Evolutionary conservation across 2,329 filamentous ascomycete genomes (phyloP), one percentile per base, ranked within the genome.

Genomic region (Chaetomium strumarium): DNA sequence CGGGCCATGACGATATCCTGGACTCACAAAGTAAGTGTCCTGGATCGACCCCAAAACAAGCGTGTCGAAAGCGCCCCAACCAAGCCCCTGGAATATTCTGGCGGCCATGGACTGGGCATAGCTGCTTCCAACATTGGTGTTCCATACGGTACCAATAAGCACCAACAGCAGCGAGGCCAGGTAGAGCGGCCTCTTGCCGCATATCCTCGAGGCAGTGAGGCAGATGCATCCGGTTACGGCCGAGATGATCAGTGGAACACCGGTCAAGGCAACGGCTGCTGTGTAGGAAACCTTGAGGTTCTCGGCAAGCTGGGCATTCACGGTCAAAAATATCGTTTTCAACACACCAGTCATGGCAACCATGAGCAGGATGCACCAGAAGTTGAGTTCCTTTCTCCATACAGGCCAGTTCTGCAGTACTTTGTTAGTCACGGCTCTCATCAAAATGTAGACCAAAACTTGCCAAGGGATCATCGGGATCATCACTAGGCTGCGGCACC

Each of bases 31-130:
- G 62, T 74, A 83, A 1, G 76, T 76, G 58, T 83, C 80, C 43
- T 78, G 72, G 45, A 83, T 76, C 2, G 75, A 77, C 1, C 71
- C 72, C 31, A 76, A 65, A 30, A 80, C 68, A 37, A 83, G 64
- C 5, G 72, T 74, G 58, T 83, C 80, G 54, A 82, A 79, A 11
- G 75, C 73, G 6, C 79, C 79, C 76, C 80, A 81, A n/a, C 75
- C 79, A 0, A 83, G 51, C 1, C 78, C 79, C 60, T 82, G 78
- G 33, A 83, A 70, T 16, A 79, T 61, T 10, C 80, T 71, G 2
- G 78, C 75, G 0, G 70, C 72, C 72, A 81, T 74, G 60, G 74
- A 75, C 51, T 75, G 68, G 9, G 65, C 67, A 49, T 73, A 76
- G 56, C 64, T 71, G 44, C 63, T 62, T 7, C 62, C 60, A 5